Evolutionary conservation across 2,329 filamentous ascomycete genomes (phyloP), one percentile per base, ranked within the genome.

Genomic region (Aspergillus niger): DNA sequence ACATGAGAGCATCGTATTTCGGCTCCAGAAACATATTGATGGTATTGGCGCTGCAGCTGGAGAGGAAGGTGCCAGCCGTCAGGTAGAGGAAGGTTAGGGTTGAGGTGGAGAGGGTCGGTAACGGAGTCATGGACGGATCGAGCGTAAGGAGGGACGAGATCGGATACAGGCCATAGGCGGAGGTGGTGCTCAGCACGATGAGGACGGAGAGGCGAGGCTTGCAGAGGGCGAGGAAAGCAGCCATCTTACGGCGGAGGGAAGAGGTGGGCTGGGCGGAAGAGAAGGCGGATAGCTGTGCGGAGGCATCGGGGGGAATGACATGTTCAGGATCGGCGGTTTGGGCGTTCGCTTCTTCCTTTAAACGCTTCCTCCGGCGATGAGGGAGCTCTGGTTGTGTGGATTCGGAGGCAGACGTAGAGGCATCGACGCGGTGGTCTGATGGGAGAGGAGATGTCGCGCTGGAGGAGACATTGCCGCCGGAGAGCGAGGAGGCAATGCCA

Each of bases 21-120:
- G 89, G 91, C 77, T 99, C 95, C 77, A 97, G 92, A 60, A 97
- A 87, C 95, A 99, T 99, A 77, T 99, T 99, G 66, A 98, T 83
- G 1, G 95, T 87, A 74, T 99, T 99, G 47, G 95, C 95, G 61
- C 90, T 91, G 47, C 93, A 92, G n/a, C 87, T 91, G 75, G 91
- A 95, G 20, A 97, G 83, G 4, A 93, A 88, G 0, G 95, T 98
- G 61, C 95, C 94, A 3, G 87, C 87, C 0, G 94, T 97, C 55
- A 99, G 87, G 81, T 97, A 98, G 55, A 96, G 83, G 17, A 98
- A 88, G 8, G 95, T 99, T 57, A 98, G 82, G 2, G 95, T 92
- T 63, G 91, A 96, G 20, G 79, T 80, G 2, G 79, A 81, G 56
- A 98, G 83, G 0, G 95, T 91, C 20, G 77, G 77, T 22, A 79